Conservation (phyloP, 176 grass and related monocot genomes). For the Eleusine coracana region DNA sequence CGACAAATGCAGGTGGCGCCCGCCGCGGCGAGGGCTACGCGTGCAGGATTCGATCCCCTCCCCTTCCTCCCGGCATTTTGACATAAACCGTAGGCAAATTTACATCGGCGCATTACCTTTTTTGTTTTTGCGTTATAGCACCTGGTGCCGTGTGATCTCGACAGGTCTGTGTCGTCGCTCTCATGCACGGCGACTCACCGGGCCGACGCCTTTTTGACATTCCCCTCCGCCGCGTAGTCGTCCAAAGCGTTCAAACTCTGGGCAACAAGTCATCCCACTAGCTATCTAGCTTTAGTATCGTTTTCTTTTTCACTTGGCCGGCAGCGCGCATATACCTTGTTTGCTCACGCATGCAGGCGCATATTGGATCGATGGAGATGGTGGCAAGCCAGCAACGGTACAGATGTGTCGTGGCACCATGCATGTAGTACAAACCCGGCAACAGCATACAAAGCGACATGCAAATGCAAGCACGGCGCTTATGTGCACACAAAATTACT, state of each 20-base stretch:
- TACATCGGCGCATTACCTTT: background rate
- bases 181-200: background rate
- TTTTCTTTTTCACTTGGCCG: background rate
- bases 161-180: conserved; percentile 11
- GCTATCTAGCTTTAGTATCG: background rate
- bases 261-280: background rate
- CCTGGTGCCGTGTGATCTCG: background rate
- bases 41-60: conserved; percentile 23
- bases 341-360: conserved; percentile 6
- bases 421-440: too few species aligned
- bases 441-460: too few species aligned
- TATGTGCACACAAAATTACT: too few species aligned
- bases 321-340: conserved; percentile 8
- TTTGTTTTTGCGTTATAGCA: background rate
- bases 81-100: conserved; percentile 18
- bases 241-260: conserved; percentile 19
- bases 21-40: background rate
- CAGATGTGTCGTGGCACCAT: too few species aligned
- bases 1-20: conserved; percentile 35
- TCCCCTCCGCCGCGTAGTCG: conserved; percentile 8
- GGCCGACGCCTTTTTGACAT: conserved; percentile 51
- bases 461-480: too few species aligned
- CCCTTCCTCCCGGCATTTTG: background rate
- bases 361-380: background rate
- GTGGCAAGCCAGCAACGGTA: background rate